Base-by-base conservation (phyloP, 352 stramenopile genomes). In the Phytophthora quininea region DNA sequence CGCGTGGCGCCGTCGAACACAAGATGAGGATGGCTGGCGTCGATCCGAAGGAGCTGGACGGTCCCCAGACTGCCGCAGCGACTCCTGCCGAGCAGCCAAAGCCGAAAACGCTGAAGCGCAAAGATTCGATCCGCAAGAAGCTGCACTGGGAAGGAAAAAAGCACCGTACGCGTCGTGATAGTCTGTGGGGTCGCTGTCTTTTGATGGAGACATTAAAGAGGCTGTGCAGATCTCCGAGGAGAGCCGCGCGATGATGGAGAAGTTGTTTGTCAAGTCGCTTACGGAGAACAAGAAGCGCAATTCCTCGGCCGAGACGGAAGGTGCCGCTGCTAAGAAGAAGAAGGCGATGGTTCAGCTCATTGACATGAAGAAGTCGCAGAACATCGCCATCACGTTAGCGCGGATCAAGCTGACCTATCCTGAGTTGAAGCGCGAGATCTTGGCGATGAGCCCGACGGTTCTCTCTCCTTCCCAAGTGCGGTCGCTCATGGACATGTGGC, bases 351-450 rank as follows among this genome's bases (percentile, higher is more conserved):
- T 95, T 30, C 77, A 83, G 30, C 75, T 96, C 37, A 89, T 96
- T 43, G 88, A 96, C 60, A 91, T 93, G 82, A 96, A 96, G 53
- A 96, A 94, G 54, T 89, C 86, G 19, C 88, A 96, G 66, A 96
- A 96, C 67, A 93, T 96, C 54, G 79, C 86, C 9, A 96, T 96
- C 52, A 93, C 86, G 12, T 50, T 96, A 38, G 88, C 88, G 2
- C 84, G 88, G 35, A 78, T 96, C 1, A 94, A 94, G 68, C 60
- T 92, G 24, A 55, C 66, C 7, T 93, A 91, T 55, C 64, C 84
- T 0, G 73, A 92, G 63, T 70, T 95, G 11, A 91, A 91, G 64
- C 75, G 69, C 24, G 84, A 95, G 58, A 80, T 95, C 43, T 56
- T 95, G 53, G 73, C 79, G 12, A 82, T 95, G 79, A 93, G 93